Conservation (phyloP, 2,329 filamentous ascomycete genomes). For the Curvularia sp. region DNA sequence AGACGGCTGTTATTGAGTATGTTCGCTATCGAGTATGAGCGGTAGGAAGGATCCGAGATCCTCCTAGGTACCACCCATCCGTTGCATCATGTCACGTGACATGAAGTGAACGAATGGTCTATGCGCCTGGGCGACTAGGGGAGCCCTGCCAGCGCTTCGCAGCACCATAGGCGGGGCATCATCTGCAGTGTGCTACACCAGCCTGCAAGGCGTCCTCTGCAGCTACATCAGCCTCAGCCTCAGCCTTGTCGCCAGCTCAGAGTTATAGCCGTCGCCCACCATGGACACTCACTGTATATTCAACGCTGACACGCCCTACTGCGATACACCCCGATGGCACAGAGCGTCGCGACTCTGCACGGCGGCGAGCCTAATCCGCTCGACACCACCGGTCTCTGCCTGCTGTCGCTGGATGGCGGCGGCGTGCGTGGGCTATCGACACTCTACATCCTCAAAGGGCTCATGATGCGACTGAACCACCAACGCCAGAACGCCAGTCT, state of each 20-base stretch:
- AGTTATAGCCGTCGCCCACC: neutral
- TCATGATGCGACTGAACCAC: constrained; percentile 29
- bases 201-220: no score
- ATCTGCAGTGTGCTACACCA: neutral
- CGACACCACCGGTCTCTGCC: constrained; percentile 19
- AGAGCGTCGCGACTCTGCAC: constrained; percentile 8
- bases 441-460: constrained; percentile 28
- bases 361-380: constrained; percentile 16
- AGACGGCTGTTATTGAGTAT: no score
- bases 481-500: constrained; percentile 1
- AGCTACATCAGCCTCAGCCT: neutral
- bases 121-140: no score
- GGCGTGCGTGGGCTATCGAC: constrained; percentile 38
- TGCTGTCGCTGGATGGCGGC: constrained; percentile 34
- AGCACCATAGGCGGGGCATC: neutral
- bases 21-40: no score
- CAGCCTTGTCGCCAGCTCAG: constrained; percentile 6
- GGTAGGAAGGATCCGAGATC: no score
- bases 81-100: no score
- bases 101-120: no score
- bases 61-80: no score
- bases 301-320: neutral
- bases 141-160: neutral
- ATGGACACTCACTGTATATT: neutral
- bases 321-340: neutral